Evolutionary conservation across 73 alveolate genomes (phyloP), one percentile per base, ranked within the genome.

Genomic region (Uronychia setigera): DNA sequence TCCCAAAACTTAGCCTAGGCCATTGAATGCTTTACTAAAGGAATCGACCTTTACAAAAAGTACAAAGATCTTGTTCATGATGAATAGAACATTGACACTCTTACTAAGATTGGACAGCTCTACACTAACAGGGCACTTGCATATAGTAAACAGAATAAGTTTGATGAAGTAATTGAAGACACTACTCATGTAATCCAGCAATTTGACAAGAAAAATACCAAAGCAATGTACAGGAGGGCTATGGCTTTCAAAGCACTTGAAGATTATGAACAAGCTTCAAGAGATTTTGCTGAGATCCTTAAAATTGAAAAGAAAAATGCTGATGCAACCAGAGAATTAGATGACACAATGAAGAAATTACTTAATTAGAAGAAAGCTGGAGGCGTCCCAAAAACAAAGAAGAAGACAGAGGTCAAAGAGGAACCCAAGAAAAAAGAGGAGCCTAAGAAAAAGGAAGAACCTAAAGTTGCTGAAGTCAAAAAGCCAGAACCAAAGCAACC

Each of bases 211-310:
- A 74, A 32, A 1, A 88, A 92, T 58, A 35, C 80, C 33, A 92
- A 92, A 67, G 97, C 97, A 14, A 78, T 57, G 33, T 87, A 60
- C 58, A 80, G 96, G 57, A 85, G 89, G 58, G 96, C 96, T 34
- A 32, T 30, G n/a, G 88, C 92, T 25, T 74, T 84, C 60, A 88
- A 83, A 35, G 28, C 33, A 1, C 46, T 35, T 9, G 74, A 74
- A 11, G 76, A 81, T 33, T 81, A 46, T 82, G 85, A 80, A 35
- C 87, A 87, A 14, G 85, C 91, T 0, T 57, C 80, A 26, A 35
- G 83, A 35, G 92, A 91, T 33, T 78, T 87, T 1, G 57, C 87
- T 30, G 59, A 29, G 31, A 33, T 91, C 29, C 29, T 80, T 0
- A 81, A 74, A 60, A 26, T 80, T 33, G 93, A 91, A 13, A 83